Evolutionary conservation across 139 green algal genomes (phyloP), one percentile per base, ranked within the genome.

Genomic region (Dunaliella sp.): DNA sequence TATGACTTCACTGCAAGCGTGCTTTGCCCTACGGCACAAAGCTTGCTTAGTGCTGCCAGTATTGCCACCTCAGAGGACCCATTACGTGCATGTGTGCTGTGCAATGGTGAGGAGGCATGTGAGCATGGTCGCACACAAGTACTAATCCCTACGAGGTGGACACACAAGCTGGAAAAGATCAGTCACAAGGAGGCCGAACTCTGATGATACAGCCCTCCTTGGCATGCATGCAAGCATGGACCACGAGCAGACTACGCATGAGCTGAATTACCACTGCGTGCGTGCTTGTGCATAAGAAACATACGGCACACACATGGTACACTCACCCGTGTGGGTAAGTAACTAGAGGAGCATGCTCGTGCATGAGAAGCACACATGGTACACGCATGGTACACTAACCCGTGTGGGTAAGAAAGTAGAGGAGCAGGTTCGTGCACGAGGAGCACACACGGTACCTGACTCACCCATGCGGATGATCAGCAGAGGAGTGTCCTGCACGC

Each of bases 151-250:
- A n/a, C n/a, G n/a, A n/a, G n/a, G n/a, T n/a, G n/a, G n/a, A n/a
- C n/a, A 2, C 76, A 81, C 3, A 34, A 30, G 76, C 30, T 38
- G 76, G 76, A 1, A 38, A 28, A 24, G n/a, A 22, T 24, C 28
- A 1, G n/a, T 33, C 22, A 1, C 76, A 37, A 37, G 76, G 2
- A 31, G 37, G n/a, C 1, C 76, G 28, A 34, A n/a, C n/a, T n/a
- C n/a, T n/a, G n/a, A n/a, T n/a, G n/a, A n/a, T n/a, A n/a, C n/a
- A n/a, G n/a, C n/a, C n/a, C n/a, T n/a, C n/a, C n/a, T n/a, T n/a
- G n/a, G n/a, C 76, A 81, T 81, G 76, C 76, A 38, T 81, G 76
- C 76, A 36, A 81, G 76, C 1, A 12, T 31, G n/a, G n/a, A 78
- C 26, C 30, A 33, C 34, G 31, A 2, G 37, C 76, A 37, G n/a